Base-by-base conservation (phyloP, 169 alveolate species). In the Plasmodium chabaudi region DNA sequence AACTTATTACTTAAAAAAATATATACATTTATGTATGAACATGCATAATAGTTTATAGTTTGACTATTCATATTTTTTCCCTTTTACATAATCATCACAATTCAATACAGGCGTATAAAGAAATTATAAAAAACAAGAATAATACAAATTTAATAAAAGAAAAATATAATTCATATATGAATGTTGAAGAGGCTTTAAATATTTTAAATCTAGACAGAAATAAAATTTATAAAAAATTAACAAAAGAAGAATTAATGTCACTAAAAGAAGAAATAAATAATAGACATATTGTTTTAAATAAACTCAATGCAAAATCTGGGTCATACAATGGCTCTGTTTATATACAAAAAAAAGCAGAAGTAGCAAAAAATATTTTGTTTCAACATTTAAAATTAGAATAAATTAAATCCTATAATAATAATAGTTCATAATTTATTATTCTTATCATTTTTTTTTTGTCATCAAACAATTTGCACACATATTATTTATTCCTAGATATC, bases 181-280 rank as follows among this genome's bases (percentile, higher is more conserved):
- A 75, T 42, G 67, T 75, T 51, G 88, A 75, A 67, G 88, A 75
- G 67, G 88, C 88, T 27, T 55, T 75, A 42, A 75, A 75, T 23
- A 75, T 75, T 34, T 57, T 75, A 10, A 75, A 51, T 56, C 19
- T 75, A n/a, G 88, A 75, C 27, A 75, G 56, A 55, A 75, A 27
- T 21, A 75, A 75, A 27, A 17, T 75, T 15, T 75, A 63, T 42
- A 75, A 75, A 75, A 75, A 75, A 4, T 63, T 75, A 49, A 75
- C 57, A 13, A 75, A 49, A 55, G 75, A 75, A 12, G 88, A 75
- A 63, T 75, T 75, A 17, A 75, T 25, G 47, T 55, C 88, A 25
- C 56, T 75, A 19, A 63, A 68, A 44, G 88, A 75, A 19, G 88
- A 75, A 55, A 75, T 75, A 49, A 25, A 61, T 42, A 75, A 75